phyloP scores from a whole-genome alignment of 306 rosid species.

The Castanea crenata region DNA sequence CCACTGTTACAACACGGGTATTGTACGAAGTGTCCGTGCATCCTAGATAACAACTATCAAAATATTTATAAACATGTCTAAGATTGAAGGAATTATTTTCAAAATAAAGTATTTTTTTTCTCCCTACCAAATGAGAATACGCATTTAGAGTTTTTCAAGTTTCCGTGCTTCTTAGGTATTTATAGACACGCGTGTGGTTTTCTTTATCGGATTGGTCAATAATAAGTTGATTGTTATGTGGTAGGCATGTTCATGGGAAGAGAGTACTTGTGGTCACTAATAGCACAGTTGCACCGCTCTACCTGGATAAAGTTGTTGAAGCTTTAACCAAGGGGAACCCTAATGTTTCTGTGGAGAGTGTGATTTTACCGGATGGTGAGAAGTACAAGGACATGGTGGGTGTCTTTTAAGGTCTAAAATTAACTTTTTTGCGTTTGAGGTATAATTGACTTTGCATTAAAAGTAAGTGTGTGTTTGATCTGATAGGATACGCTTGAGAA shows the following conservation, averaged over 20 bases:
- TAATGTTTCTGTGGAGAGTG: conserved; percentile 75
- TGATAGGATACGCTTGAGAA: conserved; percentile 82
- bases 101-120: no score
- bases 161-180: no score
- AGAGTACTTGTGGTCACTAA: conserved; percentile 91
- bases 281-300: conserved; percentile 68
- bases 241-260: conserved; percentile 95
- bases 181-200: not conserved
- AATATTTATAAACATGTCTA: no score
- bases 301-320: conserved; percentile 70
- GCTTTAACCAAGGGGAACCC: conserved; percentile 82
- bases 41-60: no score
- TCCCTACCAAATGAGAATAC: no score
- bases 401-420: not conserved
- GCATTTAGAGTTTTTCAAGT: no score
- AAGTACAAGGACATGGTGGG: conserved; percentile 86
- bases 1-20: no score
- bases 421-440: conserved; percentile 1
- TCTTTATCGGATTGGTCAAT: not conserved
- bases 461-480: conserved; percentile 29
- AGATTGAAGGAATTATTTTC: not conserved
- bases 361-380: conserved; percentile 89
- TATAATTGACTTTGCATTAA: conserved; percentile 5
- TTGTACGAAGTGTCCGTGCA: no score
- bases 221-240: conserved; percentile 7